These are phyloP conservation scores for Sechiopsis laciniata DNA, from an alignment of 306 rosid genomes.

Conservation along the genomic window DNA sequence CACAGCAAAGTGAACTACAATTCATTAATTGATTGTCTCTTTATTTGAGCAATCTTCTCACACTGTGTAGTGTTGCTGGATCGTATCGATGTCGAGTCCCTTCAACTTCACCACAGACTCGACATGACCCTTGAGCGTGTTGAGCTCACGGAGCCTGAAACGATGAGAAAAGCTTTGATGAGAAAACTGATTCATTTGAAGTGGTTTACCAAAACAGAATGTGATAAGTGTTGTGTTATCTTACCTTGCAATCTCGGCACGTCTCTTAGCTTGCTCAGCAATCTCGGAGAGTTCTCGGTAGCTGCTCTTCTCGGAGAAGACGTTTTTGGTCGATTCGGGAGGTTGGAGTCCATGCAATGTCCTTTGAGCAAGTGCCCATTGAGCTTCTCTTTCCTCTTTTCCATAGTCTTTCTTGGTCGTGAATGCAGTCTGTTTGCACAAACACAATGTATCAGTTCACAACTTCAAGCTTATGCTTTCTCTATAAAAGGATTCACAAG, in stretches of 20 bases:
- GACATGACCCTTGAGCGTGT: constrained; percentile 92
- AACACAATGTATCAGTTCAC: background rate
- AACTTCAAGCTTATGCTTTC: background rate
- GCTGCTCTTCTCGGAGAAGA: constrained; percentile 29
- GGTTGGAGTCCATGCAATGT: constrained; percentile 56
- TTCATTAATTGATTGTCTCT: background rate
- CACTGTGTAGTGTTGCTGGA: constrained; percentile 95
- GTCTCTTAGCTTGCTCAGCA: constrained; percentile 79
- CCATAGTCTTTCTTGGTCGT: constrained; percentile 71
- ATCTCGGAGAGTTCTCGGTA: constrained; percentile 45
- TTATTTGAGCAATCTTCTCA: constrained; percentile 29
- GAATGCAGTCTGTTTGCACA: constrained; percentile 51
- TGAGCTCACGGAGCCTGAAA: constrained; percentile 89
- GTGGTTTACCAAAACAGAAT: background rate
- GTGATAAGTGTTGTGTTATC: background rate
- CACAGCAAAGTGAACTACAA: constrained; percentile 15
- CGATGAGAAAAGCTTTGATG: background rate
- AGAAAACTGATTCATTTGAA: background rate
- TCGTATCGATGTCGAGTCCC: constrained; percentile 83
- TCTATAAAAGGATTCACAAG: background rate
- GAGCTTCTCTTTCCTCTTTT: constrained; percentile 71
- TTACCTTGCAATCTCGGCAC: constrained; percentile 85
- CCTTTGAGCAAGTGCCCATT: constrained; percentile 75
- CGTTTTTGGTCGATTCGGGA: constrained; percentile 21
- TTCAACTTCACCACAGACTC: constrained; percentile 97